These are phyloP conservation scores for Eucalyptus decipiens DNA, from an alignment of 345 rosid species.

Conservation along the genomic window DNA sequence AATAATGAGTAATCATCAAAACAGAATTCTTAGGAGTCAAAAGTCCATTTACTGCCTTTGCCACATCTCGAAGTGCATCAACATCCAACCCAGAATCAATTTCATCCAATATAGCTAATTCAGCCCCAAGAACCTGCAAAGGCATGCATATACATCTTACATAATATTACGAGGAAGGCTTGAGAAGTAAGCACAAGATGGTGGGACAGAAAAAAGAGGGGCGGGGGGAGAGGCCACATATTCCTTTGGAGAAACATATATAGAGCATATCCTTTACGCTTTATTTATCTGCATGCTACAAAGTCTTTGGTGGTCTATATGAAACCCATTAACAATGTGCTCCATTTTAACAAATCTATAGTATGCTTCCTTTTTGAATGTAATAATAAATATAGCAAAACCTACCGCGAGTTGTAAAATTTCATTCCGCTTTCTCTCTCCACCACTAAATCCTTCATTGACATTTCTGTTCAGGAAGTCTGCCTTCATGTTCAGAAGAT, in stretches of 20 bases:
- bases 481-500: conserved; percentile 75
- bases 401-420: conserved; percentile 89
- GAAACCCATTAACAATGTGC: not conserved
- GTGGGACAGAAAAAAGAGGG: not conserved
- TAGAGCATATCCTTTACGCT: not conserved
- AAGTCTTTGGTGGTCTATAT: not conserved
- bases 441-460: conserved; percentile 98
- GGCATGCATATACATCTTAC: not conserved
- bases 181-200: not conserved
- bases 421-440: conserved; percentile 96
- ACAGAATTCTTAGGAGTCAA: conserved; percentile 79
- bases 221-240: not conserved
- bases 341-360: not conserved
- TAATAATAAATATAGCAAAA: not conserved
- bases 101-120: conserved; percentile 85
- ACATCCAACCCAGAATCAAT: conserved; percentile 96
- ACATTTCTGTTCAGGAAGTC: conserved; percentile 96
- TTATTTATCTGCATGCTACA: not conserved
- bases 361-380: not conserved
- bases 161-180: not conserved
- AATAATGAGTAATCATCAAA: conserved; percentile 91
- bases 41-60: conserved; percentile 84
- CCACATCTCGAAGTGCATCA: conserved; percentile 92
- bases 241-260: not conserved
- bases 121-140: conserved; percentile 81